Evolutionary conservation across 2,329 filamentous ascomycete genomes (phyloP).

Genomic region (Colletotrichum liaoningense): DNA sequence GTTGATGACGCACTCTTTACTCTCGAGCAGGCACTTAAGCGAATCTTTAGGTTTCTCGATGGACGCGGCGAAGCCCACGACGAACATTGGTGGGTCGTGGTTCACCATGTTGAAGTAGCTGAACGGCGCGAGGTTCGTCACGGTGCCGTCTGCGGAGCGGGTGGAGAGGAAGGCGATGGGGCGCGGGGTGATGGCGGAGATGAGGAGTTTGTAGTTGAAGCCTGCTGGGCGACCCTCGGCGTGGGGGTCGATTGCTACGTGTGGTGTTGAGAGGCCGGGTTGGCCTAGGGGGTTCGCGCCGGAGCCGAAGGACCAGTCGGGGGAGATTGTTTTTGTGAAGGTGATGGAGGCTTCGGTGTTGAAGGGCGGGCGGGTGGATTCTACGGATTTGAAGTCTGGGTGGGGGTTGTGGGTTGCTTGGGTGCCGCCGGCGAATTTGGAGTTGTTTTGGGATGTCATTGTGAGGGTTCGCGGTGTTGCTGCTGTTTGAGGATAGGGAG

Average conservation of each 20-base stretch:
- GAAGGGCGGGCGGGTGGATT: slow-evolving; percentile 73
- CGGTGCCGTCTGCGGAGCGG: slow-evolving; percentile 66
- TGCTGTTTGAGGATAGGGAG: too few species aligned
- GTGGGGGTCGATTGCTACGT: slow-evolving; percentile 86
- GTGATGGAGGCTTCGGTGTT: slow-evolving; percentile 59
- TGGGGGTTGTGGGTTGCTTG: slow-evolving; percentile 71
- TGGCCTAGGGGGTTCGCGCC: slow-evolving; percentile 69
- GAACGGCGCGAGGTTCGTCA: slow-evolving; percentile 83
- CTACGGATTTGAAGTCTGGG: slow-evolving; percentile 79
- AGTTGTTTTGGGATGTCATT: slow-evolving; percentile 7
- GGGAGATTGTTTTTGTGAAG: slow-evolving; percentile 72
- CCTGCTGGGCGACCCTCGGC: slow-evolving; percentile 72
- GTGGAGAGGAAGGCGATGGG: slow-evolving; percentile 78
- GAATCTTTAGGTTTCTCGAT: slow-evolving; percentile 78
- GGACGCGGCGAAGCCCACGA: slow-evolving; percentile 62
- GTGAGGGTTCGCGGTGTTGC: not conserved
- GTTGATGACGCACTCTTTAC: slow-evolving; percentile 84
- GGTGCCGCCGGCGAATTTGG: slow-evolving; percentile 22
- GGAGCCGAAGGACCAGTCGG: slow-evolving; percentile 73
- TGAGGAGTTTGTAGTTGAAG: slow-evolving; percentile 93
- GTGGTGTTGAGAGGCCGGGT: slow-evolving; percentile 58
- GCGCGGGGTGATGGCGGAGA: slow-evolving; percentile 83
- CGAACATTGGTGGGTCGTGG: slow-evolving; percentile 89
- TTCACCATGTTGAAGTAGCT: slow-evolving; percentile 86
- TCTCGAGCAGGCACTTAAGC: slow-evolving; percentile 77